Conservation (phyloP, 1,284 basidiomycete species). For the Puccinia hordei region DNA sequence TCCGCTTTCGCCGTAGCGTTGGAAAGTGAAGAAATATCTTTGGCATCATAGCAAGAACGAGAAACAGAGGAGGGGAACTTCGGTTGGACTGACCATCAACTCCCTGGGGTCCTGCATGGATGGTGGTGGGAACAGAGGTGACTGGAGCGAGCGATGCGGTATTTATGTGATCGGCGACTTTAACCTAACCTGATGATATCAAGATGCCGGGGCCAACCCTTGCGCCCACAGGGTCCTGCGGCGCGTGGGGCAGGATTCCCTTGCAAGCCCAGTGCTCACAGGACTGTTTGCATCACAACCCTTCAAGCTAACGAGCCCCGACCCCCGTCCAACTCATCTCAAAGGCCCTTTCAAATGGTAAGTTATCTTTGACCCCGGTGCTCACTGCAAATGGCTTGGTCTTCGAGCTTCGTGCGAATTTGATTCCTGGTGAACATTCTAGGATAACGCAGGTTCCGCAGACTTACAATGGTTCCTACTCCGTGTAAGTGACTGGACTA, state of each 20-base stretch:
- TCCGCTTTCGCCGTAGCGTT: constrained; percentile 27
- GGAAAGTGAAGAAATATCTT: constrained; percentile 51
- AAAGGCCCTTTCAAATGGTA: not conserved
- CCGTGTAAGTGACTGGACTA: constrained; percentile 67
- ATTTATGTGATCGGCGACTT: not conserved
- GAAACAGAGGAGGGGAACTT: not conserved
- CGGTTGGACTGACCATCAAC: not conserved
- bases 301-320: not conserved
- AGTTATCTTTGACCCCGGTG: not conserved
- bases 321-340: not conserved
- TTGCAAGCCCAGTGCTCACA: not conserved
- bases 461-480: constrained; percentile 89
- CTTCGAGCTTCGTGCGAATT: not conserved
- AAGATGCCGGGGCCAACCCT: not conserved
- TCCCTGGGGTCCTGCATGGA: too few relatives aligned
- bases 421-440: not conserved
- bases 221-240: not conserved
- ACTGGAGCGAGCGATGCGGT: too few relatives aligned
- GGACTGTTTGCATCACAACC: not conserved
- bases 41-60: constrained; percentile 35
- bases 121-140: too few relatives aligned
- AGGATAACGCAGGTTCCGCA: constrained; percentile 61
- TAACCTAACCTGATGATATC: constrained; percentile 3
- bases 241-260: not conserved
- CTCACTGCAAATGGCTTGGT: not conserved